phyloP scores from a whole-genome alignment of 2,329 filamentous ascomycete species.

The Conoideocrella luteorostrata region DNA sequence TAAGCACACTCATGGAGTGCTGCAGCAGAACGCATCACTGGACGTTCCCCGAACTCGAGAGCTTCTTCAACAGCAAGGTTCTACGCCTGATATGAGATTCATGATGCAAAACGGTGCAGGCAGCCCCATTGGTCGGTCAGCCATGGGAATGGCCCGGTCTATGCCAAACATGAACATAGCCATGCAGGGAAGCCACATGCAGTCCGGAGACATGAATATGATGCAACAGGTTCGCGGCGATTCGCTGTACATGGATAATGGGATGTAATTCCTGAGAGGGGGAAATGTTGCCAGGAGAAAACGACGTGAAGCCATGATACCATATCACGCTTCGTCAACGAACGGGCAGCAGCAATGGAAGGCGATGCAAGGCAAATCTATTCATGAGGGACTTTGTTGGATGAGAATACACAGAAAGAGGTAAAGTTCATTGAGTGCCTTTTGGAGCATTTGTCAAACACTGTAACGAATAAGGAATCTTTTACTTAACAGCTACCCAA shows the following conservation, averaged over 20 bases:
- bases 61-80: slow-evolving; percentile 25
- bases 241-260: slow-evolving; percentile 44
- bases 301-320: no score
- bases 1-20: slow-evolving; percentile 28
- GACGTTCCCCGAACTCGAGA: slow-evolving; percentile 37
- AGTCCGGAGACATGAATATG: slow-evolving; percentile 37
- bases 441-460: slow-evolving; percentile 7
- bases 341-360: no score
- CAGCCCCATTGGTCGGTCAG: slow-evolving; percentile 28
- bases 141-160: slow-evolving; percentile 35
- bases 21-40: slow-evolving; percentile 35
- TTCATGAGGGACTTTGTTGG: no score
- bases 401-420: no score
- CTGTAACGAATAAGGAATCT: slow-evolving; percentile 24
- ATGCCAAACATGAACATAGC: slow-evolving; percentile 41
- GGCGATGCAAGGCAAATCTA: no score
- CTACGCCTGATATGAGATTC: slow-evolving; percentile 30
- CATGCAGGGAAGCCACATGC: slow-evolving; percentile 33
- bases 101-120: slow-evolving; percentile 35
- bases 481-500: slow-evolving; percentile 15
- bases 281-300: no score
- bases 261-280: no score
- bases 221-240: slow-evolving; percentile 41
- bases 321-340: no score
- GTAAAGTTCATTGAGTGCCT: background rate